These are phyloP conservation scores for Colletotrichum euphorbiae DNA, from an alignment of 2,329 filamentous ascomycete species.

Conservation along the genomic window DNA sequence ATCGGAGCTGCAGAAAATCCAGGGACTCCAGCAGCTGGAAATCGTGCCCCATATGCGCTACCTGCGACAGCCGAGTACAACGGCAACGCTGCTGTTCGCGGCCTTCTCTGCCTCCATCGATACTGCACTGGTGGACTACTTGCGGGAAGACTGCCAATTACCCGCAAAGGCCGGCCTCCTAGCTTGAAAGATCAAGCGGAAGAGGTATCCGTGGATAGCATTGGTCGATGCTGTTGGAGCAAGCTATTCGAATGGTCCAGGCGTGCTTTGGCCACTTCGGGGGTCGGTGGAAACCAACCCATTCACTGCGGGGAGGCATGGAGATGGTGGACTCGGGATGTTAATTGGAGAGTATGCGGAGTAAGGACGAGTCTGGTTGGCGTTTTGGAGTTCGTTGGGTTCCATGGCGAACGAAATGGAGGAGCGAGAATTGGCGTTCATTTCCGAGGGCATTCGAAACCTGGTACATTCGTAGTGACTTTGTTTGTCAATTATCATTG, in stretches of 20 bases:
- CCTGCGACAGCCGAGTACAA: constrained; percentile 63
- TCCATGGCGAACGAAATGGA: background rate
- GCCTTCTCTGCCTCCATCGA: constrained; percentile 71
- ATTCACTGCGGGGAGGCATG: constrained; percentile 9
- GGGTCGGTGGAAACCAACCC: constrained; percentile 17
- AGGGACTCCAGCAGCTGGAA: constrained; percentile 60
- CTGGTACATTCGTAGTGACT: background rate
- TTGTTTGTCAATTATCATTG: background rate
- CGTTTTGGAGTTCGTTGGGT: constrained; percentile 14
- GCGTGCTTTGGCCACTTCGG: constrained; percentile 18
- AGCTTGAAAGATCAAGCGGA: background rate
- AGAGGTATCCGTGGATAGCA: background rate
- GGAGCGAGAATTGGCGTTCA: background rate
- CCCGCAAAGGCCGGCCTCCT: constrained; percentile 12
- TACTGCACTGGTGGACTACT: constrained; percentile 64
- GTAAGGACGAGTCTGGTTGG: constrained; percentile 13
- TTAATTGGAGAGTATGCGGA: constrained; percentile 17
- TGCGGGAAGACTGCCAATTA: constrained; percentile 48
- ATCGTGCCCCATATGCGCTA: constrained; percentile 66
- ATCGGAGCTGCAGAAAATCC: constrained; percentile 63
- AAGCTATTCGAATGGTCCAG: background rate
- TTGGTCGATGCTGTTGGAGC: background rate
- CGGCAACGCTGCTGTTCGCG: constrained; percentile 67
- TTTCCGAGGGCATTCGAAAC: background rate
- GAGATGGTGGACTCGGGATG: constrained; percentile 1